These are phyloP conservation scores for Aspergillus leporis DNA, from an alignment of 495 filamentous ascomycete genomes.

Conservation along the genomic window DNA sequence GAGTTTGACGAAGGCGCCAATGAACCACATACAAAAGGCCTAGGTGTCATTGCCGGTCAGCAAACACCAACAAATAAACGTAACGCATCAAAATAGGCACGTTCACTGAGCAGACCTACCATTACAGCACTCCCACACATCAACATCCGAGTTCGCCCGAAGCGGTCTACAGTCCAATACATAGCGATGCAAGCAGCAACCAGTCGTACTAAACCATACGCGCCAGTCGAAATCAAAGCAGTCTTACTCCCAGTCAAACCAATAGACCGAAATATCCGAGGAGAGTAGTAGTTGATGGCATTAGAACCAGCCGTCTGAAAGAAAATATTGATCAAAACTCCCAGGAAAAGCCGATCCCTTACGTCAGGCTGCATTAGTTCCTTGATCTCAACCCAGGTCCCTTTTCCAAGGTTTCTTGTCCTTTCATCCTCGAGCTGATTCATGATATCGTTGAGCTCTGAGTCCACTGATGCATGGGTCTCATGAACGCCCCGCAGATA, in stretches of 20 bases:
- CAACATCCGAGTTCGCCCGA: conserved; percentile 19
- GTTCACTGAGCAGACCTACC: background rate
- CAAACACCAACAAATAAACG: background rate
- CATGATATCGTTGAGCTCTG: conserved; percentile 19
- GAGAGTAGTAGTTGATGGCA: conserved; percentile 27
- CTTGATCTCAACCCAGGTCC: conserved; percentile 34
- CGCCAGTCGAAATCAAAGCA: conserved; percentile 19
- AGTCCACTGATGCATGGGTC: conserved; percentile 16
- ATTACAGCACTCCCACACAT: conserved; percentile 10
- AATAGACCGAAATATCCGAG: conserved; percentile 24
- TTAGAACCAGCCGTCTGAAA: conserved; percentile 23
- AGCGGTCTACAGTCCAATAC: conserved; percentile 22
- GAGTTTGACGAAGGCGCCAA: conserved; percentile 58
- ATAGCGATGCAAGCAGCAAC: conserved; percentile 18
- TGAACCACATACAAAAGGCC: conserved; percentile 61
- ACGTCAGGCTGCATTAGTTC: conserved; percentile 34
- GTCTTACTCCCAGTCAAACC: conserved; percentile 19
- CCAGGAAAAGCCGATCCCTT: conserved; percentile 48
- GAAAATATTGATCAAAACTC: conserved; percentile 44
- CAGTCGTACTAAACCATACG: conserved; percentile 22
- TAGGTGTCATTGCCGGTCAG: background rate
- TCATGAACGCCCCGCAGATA: conserved; percentile 17
- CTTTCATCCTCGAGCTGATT: conserved; percentile 16
- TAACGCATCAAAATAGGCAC: no score
- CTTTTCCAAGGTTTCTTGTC: conserved; percentile 17